Evolutionary conservation across 257 asterid genomes (phyloP), one percentile per base, ranked within the genome.

Genomic region (Solanum gracilifrons): DNA sequence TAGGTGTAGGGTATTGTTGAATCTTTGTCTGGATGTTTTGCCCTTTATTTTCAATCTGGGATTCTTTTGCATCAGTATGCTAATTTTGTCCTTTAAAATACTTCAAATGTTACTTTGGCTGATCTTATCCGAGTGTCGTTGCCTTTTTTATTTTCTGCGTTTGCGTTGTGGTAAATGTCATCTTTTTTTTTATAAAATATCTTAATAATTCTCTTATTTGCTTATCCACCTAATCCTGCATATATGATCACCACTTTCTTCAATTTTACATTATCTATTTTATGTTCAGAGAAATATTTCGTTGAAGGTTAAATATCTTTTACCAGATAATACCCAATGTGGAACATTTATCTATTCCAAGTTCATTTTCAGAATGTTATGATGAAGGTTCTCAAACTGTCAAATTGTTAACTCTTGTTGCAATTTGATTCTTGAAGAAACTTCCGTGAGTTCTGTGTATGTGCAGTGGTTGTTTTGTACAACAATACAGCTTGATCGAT

Each of bases 1-100:
- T 82, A 90, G 90, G 60, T 90, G 84, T 77, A 79, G 48, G 87
- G 66, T 36, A 9, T 37, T 36, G 80, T 85, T 66, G 77, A 41
- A 85, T 27, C 77, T 20, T 66, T 68, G 8, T 66, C 82, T 68
- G 41, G 41, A 64, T 64, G 43, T 85, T 85, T 25, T 60, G 43
- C 80, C 76, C 39, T 68, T 68, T 27, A 13, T n/a, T 60, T 33
- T 36, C 21, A 5, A 31, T 29, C 20, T 51, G 41, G 69, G 43
- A 82, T 80, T 80, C 68, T 80, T 80, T 82, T 77, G 71, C 85
- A 48, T 82, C 71, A 48, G 31, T 31, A 82, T 82, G 85, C 69
- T 82, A 82, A 18, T 82, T 82, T 82, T 82, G 85, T 20, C 31
- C 71, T 31, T 27, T 9, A 7, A 55, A 9, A 25, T 9, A 48